Evolutionary conservation across 1,284 basidiomycete species (phyloP), one percentile per base, ranked within the genome.

Genomic region (Melampsora americana): DNA sequence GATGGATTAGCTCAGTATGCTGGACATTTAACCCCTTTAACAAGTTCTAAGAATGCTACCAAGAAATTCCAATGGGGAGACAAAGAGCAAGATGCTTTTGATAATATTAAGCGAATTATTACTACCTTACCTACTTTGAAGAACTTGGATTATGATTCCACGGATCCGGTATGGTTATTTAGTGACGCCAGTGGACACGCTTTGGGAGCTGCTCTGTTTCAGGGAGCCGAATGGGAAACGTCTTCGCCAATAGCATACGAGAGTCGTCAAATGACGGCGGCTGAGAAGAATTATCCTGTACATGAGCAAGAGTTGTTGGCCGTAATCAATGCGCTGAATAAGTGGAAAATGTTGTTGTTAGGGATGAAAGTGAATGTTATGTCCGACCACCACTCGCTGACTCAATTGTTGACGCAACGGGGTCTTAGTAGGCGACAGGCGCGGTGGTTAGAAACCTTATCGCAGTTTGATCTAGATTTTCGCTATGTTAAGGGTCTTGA

Each of bases 71-170:
- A n/a, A n/a, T n/a, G n/a, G n/a, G n/a, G n/a, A n/a, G n/a, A n/a
- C n/a, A n/a, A n/a, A n/a, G n/a, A n/a, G n/a, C n/a, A n/a, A n/a
- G 6, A 0, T 1, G 64, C 32, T 2, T 66, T 66, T 44, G 1
- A 44, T 23, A 66, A 66, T 20, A 66, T 66, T 23, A 66, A 66
- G n/a, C 64, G 32, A 1, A 66, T 66, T 4, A 66, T 66, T 32
- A 66, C 64, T 5, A 42, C 64, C 1, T 16, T 66, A 5, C 64
- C 64, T 5, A 26, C 23, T n/a, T 20, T 66, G 1, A 66, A 66
- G 35, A 66, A 44, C 12, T 42, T 66, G 16, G 64, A 66, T 20
- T 66, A 66, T 12, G 23, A 66, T 2, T 44, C 35, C 14, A 2
- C 18, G 14, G 32, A 66, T 44, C 64, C 64, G 0, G 23, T 66